Evolutionary conservation across 75 land plant species (phyloP).

Genomic region (Pinus taeda): DNA sequence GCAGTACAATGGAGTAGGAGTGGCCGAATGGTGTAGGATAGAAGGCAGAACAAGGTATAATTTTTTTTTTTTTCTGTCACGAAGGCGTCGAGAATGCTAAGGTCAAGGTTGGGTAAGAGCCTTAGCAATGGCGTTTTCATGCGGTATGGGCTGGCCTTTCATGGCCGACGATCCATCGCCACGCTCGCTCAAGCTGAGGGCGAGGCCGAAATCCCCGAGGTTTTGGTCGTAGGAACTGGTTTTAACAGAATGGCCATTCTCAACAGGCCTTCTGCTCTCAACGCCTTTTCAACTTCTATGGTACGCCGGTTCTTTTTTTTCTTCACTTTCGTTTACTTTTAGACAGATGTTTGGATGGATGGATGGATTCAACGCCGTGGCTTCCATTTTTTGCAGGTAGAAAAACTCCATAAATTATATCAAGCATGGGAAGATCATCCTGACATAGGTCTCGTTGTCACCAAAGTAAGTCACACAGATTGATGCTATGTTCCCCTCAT

Average conservation of each 20-base stretch:
- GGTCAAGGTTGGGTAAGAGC: too few relatives aligned
- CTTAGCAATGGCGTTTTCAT: neutral
- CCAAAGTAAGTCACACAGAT: conserved; percentile 44
- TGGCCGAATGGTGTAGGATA: too few relatives aligned
- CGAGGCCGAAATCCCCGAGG: neutral
- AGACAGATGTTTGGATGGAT: too few relatives aligned
- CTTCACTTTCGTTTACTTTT: neutral
- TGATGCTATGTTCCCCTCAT: neutral
- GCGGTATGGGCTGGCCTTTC: neutral
- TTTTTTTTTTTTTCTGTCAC: too few relatives aligned
- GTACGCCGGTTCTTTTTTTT: neutral
- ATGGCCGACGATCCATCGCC: neutral
- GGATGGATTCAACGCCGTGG: neutral
- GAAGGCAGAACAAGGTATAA: too few relatives aligned
- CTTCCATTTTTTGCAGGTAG: conserved; percentile 31
- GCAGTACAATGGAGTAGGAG: too few relatives aligned
- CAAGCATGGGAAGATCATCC: conserved; percentile 69
- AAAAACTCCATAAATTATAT: conserved; percentile 63
- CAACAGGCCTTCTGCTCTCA: conserved; percentile 3
- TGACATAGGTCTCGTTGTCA: conserved; percentile 68
- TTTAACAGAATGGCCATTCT: conserved; percentile 3
- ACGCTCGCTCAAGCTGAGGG: neutral
- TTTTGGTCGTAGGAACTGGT: neutral
- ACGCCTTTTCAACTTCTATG: conserved; percentile 1
- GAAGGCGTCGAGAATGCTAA: neutral